Evolutionary conservation across 1,284 basidiomycete genomes (phyloP).

Genomic region (Inonotus hispidus): DNA sequence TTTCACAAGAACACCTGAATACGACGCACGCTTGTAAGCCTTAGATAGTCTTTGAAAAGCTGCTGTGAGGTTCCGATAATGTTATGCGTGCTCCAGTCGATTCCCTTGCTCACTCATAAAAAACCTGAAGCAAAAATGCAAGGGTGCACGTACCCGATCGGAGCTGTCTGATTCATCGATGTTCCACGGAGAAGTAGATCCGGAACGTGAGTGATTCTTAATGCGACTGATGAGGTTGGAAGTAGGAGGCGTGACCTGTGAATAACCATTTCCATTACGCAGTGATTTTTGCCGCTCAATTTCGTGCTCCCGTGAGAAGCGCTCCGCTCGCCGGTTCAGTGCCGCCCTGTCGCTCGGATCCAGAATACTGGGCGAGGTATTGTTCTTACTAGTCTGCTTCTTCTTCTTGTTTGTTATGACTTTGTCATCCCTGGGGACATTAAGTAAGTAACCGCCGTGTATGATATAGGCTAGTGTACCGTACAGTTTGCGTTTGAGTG

Average conservation of each 20-base stretch:
- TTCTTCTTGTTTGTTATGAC: slow-evolving; percentile 56
- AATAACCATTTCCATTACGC: slow-evolving; percentile 28
- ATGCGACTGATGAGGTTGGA: slow-evolving; percentile 43
- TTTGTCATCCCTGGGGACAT: slow-evolving; percentile 34
- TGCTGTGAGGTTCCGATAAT: slow-evolving; percentile 89
- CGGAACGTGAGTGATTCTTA: slow-evolving; percentile 36
- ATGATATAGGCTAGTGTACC: slow-evolving; percentile 17
- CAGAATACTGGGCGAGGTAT: slow-evolving; percentile 25
- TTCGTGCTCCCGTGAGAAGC: slow-evolving; percentile 78
- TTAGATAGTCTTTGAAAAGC: slow-evolving; percentile 94
- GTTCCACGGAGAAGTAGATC: slow-evolving; percentile 40
- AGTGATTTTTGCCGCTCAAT: slow-evolving; percentile 63
- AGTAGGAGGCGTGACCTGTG: slow-evolving; percentile 45
- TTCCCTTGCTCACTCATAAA: slow-evolving; percentile 57
- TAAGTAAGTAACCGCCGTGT: not conserved
- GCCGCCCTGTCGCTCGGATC: slow-evolving; percentile 63
- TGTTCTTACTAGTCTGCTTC: slow-evolving; percentile 31
- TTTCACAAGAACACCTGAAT: slow-evolving; percentile 9
- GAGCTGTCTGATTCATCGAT: slow-evolving; percentile 58
- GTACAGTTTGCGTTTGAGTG: slow-evolving; percentile 68
- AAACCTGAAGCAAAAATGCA: slow-evolving; percentile 6
- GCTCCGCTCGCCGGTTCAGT: slow-evolving; percentile 63
- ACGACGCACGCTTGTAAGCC: slow-evolving; percentile 80
- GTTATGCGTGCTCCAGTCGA: slow-evolving; percentile 94
- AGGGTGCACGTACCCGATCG: slow-evolving; percentile 52